phyloP scores from a whole-genome alignment of 148 eudicot genomes.

The Spergularia bocconei region DNA sequence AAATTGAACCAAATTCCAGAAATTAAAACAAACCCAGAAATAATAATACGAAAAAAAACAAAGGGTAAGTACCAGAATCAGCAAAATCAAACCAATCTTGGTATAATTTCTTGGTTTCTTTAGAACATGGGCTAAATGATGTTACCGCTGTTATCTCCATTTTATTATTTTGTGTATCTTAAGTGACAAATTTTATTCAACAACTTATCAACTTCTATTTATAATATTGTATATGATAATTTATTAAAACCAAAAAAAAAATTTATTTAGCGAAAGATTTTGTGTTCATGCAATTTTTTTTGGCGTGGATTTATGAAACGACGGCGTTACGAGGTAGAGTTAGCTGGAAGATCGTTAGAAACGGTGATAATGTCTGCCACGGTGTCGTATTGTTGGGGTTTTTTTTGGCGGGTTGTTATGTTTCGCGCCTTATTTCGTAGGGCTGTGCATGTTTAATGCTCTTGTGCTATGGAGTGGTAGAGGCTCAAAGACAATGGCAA shows the following conservation, averaged over 20 bases:
- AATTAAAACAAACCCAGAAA: slow-evolving; percentile 14
- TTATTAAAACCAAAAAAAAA: not conserved
- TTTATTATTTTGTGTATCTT: not conserved
- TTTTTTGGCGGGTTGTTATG: slow-evolving; percentile 8
- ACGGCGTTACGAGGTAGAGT: not conserved
- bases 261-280: not conserved
- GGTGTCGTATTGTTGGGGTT: not conserved
- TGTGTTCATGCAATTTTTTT: not conserved
- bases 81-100: slow-evolving; percentile 63
- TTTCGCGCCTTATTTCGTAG: not conserved
- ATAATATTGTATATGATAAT: not conserved
- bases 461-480: too few species aligned
- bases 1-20: not conserved
- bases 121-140: slow-evolving; percentile 48
- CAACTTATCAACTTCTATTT: not conserved
- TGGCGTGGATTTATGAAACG: not conserved
- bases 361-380: too few species aligned
- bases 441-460: too few species aligned
- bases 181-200: not conserved
- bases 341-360: too few species aligned
- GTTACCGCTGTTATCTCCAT: slow-evolving; percentile 33
- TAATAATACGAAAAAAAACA: not conserved
- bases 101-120: slow-evolving; percentile 53
- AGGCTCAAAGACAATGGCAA: too few species aligned
- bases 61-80: slow-evolving; percentile 47